Evolutionary conservation across 306 rosid species (phyloP).

Genomic region (Inga oerstediana): DNA sequence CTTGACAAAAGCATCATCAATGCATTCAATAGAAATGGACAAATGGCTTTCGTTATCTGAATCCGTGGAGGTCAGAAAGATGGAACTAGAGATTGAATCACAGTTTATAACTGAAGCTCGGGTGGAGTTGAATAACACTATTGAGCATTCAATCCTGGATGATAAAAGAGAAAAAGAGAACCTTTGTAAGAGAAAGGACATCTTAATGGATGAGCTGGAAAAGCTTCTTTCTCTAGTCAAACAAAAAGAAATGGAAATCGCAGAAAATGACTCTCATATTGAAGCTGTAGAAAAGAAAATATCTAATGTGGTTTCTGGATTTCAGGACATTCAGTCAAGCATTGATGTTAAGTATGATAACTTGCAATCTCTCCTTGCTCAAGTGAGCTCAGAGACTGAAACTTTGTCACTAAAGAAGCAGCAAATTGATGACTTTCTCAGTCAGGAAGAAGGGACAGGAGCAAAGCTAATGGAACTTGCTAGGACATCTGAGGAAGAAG

Average conservation of each 20-base stretch:
- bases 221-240: slow-evolving; percentile 67
- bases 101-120: slow-evolving; percentile 60
- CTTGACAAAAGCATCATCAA: slow-evolving; percentile 50
- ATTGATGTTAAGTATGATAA: slow-evolving; percentile 55
- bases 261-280: slow-evolving; percentile 58
- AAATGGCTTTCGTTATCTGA: slow-evolving; percentile 66
- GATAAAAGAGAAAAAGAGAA: slow-evolving; percentile 64
- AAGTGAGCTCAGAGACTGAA: slow-evolving; percentile 52
- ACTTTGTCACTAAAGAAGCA: slow-evolving; percentile 53
- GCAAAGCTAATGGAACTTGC: slow-evolving; percentile 57
- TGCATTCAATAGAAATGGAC: slow-evolving; percentile 53
- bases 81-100: slow-evolving; percentile 80
- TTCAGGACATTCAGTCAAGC: slow-evolving; percentile 59
- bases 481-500: slow-evolving; percentile 64
- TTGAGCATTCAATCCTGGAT: slow-evolving; percentile 64
- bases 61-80: slow-evolving; percentile 70
- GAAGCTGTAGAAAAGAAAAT: slow-evolving; percentile 67
- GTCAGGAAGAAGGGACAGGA: slow-evolving; percentile 55
- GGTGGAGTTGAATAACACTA: slow-evolving; percentile 48
- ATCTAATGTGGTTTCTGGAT: slow-evolving; percentile 54
- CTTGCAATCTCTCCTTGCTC: slow-evolving; percentile 61
- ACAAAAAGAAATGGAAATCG: slow-evolving; percentile 73
- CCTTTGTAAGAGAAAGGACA: slow-evolving; percentile 57
- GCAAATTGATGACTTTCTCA: slow-evolving; percentile 57
- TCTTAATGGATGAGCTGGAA: slow-evolving; percentile 57